Evolutionary conservation across 768 basidiomycete genomes (phyloP).

Genomic region (Mycena latifolia): DNA sequence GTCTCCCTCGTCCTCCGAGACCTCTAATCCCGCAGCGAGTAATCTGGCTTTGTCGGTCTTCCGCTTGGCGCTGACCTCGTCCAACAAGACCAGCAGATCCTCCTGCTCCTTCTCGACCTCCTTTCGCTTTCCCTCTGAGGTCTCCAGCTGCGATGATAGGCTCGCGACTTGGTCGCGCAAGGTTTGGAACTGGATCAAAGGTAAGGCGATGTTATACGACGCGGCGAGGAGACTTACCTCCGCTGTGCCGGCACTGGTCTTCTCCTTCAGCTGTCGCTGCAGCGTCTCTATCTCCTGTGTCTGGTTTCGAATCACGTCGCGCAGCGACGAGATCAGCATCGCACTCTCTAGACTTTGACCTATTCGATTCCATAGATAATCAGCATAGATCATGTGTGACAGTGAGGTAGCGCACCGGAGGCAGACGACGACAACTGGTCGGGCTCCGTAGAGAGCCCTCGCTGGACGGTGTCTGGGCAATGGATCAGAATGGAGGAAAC

Average conservation of each 20-base stretch:
- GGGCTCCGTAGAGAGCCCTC: slow-evolving; percentile 78
- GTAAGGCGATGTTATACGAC: neutral
- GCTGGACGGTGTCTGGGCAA: slow-evolving; percentile 77
- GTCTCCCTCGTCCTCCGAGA: slow-evolving; percentile 93
- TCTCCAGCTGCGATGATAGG: slow-evolving; percentile 58
- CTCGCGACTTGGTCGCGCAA: slow-evolving; percentile 61
- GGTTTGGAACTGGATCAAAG: slow-evolving; percentile 51
- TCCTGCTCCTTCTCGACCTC: slow-evolving; percentile 98
- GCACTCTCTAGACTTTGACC: slow-evolving; percentile 82
- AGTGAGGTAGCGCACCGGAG: slow-evolving; percentile 57
- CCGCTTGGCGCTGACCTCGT: slow-evolving; percentile 91
- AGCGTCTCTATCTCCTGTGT: slow-evolving; percentile 82
- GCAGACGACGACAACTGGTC: slow-evolving; percentile 67
- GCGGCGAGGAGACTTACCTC: slow-evolving; percentile 34
- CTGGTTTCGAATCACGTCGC: slow-evolving; percentile 86
- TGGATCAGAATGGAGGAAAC: slow-evolving; percentile 13
- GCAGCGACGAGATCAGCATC: slow-evolving; percentile 86
- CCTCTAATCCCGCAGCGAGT: slow-evolving; percentile 81
- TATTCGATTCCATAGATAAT: slow-evolving; percentile 36
- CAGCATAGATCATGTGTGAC: neutral
- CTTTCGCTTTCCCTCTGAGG: slow-evolving; percentile 73
- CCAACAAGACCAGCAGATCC: slow-evolving; percentile 92
- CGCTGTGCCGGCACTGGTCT: slow-evolving; percentile 36
- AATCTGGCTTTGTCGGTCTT: slow-evolving; percentile 86
- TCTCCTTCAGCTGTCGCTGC: slow-evolving; percentile 68